Base-by-base conservation (phyloP, 2,329 filamentous ascomycete genomes). In the Magnaporthiopsis incrustans region DNA sequence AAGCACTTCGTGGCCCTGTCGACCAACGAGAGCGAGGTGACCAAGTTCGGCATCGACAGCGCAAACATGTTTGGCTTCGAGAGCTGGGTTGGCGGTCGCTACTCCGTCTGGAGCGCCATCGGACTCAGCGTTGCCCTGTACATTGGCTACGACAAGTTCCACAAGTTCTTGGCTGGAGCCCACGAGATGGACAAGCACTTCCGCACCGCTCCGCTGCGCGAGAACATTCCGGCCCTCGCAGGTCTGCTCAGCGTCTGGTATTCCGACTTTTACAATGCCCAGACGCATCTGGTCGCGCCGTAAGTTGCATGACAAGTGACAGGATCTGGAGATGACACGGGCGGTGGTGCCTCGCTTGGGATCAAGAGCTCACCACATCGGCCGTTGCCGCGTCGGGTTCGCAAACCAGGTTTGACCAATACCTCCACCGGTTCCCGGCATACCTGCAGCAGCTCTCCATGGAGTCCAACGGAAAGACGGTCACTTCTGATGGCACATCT, bases 21-120 rank as follows among this genome's bases (percentile, higher is more conserved):
- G 61, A 99, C 95, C 77, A 99, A 99, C 79, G 90, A 94, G 80
- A 77, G 82, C 63, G 94, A 98, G 81, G 95, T 99, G 67, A 92
- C 90, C 79, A 98, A 98, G 84, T 99, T 99, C 73, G 95, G 95
- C 69, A 99, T 99, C 73, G 94, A 98, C 81, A 89, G 88, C 79
- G 94, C 94, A 85, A 99, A 98, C 85, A 99, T 99, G 95, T 99
- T 99, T 74, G 93, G 92, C 72, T 99, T 99, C 76, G 93, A 94
- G 79, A 96, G 91, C 79, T 99, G 95, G 95, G 94, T 98, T 63
- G 95, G 95, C 76, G 95, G 95, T 65, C 90, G 95, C 66, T 99
- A 99, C 86, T 97, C 92, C 66, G 95, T 99, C 70, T 99, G 95
- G 95, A 97, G 92, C 70, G 95, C 95, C 76, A 99, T 99, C 74